Base-by-base conservation (phyloP, 768 basidiomycete genomes). In the Chalciporus piperatus region DNA sequence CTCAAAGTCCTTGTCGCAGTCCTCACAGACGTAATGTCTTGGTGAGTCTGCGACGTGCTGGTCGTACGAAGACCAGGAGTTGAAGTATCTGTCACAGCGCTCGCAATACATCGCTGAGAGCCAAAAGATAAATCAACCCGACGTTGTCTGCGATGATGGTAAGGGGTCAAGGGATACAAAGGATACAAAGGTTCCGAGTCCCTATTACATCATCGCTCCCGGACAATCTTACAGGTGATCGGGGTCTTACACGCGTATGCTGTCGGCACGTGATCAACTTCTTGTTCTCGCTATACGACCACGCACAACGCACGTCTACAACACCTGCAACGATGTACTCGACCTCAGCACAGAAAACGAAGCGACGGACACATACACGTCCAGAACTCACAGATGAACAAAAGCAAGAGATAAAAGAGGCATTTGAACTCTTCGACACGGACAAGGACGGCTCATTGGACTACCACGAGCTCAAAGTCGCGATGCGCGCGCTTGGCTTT, bases 401-500 rank as follows among this genome's bases (percentile, higher is more conserved):
- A 63, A 90, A 90, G 61, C 90, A 93, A 62, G 97, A 99, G 71
- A 95, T 98, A 49, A 94, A 94, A 70, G 97, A 99, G 64, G 97
- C 97, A 0, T 99, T 99, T 64, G 96, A 98, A 70, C 85, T 99
- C 48, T 99, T 99, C 67, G 97, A 99, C 73, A 91, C 94, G 41
- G 97, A 99, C 79, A 97, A 98, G 76, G 97, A 99, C 65, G 92
- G 92, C 30, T 84, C 81, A 46, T 77, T 98, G 50, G 97, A 98
- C 73, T 98, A 98, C 72, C 97, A 99, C 73, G 97, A 99, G 68
- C 81, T 98, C 62, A 99, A 98, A 71, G 97, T 99, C 63, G 94
- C 96, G 46, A 95, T 99, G 92, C 82, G 97, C 41, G 97, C 97
- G 1, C 74, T 99, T 52, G 97, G 97, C 1, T 98, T 98, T 67